Evolutionary conservation across 768 basidiomycete species (phyloP), one percentile per base, ranked within the genome.

Genomic region (Mycena belliarum): DNA sequence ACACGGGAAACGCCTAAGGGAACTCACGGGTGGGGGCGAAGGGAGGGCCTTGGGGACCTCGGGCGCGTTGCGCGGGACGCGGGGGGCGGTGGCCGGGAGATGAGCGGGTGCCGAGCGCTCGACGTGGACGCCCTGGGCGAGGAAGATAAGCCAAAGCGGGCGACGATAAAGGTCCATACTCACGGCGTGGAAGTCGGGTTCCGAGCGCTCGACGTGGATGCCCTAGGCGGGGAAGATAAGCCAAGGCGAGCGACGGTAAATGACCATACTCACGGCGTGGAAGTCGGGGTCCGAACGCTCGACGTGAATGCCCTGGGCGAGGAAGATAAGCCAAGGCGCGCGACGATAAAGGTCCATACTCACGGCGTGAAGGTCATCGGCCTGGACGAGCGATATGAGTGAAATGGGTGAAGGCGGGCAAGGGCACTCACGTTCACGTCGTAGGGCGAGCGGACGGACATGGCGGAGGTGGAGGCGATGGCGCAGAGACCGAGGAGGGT

Each of bases 401-500:
- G 23, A 55, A 26, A 38, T 32, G 29, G 14, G 29, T 14, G 16
- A 44, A 12, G 48, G 32, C 48, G 43, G 28, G 33, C 33, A 35
- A 35, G 25, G 25, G 3, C 11, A 25, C 11, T 8, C 2, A 32
- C 2, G 23, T 28, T 11, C 10, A 33, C 48, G 18, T 55, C 23
- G 0, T n/a, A 9, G 35, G 21, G 25, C 42, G 4, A 1, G 50
- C 29, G 44, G 35, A 38, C 7, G 16, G 32, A 41, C n/a, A 45
- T 10, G 49, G 33, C 49, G 44, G 41, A 2, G 44, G 57, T 25
- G 15, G 48, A 44, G 43, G 58, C 58, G 18, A 26, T 29, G 49
- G 29, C 38, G 38, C 59, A 60, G 53, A 60, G 53, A 44, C 26
- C 53, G 44, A 52, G 49, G 44, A 60, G 53, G 53, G 40, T 42